Base-by-base conservation (phyloP, 345 rosid species). In the Syzygium jambos region DNA sequence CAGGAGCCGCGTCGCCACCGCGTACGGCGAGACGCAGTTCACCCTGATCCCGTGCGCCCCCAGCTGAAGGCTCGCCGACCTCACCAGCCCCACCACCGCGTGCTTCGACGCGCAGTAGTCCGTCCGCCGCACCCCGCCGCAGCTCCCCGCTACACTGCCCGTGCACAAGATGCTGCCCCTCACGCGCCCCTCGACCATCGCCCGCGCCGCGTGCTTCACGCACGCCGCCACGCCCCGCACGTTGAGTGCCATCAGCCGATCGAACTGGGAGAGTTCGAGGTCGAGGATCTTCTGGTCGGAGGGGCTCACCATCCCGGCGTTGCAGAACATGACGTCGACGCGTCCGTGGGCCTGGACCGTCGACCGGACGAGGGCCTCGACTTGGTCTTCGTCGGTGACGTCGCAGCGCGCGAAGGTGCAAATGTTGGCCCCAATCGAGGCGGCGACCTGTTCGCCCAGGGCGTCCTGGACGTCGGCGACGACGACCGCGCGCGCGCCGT, bases 281-380 rank as follows among this genome's bases (percentile, higher is more conserved):
- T 89, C 89, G 9, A 90, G 86, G 54, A 89, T 55, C 17, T 83
- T 86, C 88, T 90, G 90, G 5, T 77, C 55, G 25, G 89, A 80
- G 16, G 53, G 49, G 21, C 83, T 85, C 38, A 54, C n/a, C 1
- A 53, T 3, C 13, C 93, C 93, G 1, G 93, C 94, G 38, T 92
- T 93, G 92, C 93, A 86, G 57, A 93, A 92, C 91, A 93, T 90
- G 65, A 92, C 52, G 80, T 92, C 91, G 38, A 92, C 88, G 43
- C 53, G 65, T 2, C 92, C 90, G 30, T 87, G 89, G 9, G 34
- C 49, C 78, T 25, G 59, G 27, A 88, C 63, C 9, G 90, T 86
- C 51, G 90, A 25, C 29, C 87, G 52, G 43, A 89, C 88, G 11
- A 90, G 84, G 59, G 84, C 43, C 86, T 89, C 86, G 2, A 90